Conservation (phyloP, 2,329 filamentous ascomycete genomes). For the Epichloe aotearoae region DNA sequence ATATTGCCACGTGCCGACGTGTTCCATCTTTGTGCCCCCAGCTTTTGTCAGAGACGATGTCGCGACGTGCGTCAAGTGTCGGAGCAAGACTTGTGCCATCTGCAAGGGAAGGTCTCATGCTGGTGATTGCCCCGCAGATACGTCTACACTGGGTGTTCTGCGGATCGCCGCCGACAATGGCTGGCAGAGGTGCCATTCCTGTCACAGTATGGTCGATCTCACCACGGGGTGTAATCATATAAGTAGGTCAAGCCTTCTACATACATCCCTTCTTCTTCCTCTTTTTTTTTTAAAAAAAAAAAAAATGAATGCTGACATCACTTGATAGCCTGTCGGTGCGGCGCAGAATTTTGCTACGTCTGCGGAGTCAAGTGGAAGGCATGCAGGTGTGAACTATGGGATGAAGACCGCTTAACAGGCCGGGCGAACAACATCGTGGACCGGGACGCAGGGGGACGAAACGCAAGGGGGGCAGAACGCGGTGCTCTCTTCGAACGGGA, state of each 20-base stretch:
- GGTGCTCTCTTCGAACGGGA: background rate
- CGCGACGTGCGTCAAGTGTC: conserved; percentile 31
- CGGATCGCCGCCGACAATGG: conserved; percentile 25
- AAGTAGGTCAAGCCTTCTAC: conserved; percentile 26
- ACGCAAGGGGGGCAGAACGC: background rate
- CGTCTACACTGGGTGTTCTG: conserved; percentile 24
- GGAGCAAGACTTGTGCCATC: conserved; percentile 28
- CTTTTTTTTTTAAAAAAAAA: background rate
- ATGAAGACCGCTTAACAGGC: conserved; percentile 14
- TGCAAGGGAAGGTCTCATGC: conserved; percentile 36
- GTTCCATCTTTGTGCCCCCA: conserved; percentile 32
- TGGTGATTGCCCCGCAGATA: conserved; percentile 35
- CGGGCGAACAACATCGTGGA: background rate
- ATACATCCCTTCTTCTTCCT: background rate
- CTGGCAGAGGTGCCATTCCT: conserved; percentile 39
- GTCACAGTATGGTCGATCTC: conserved; percentile 35
- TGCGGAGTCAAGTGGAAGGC: conserved; percentile 30
- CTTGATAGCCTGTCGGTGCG: conserved; percentile 30
- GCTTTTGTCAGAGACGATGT: conserved; percentile 17
- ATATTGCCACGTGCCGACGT: conserved; percentile 34
- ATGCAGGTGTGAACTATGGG: conserved; percentile 25
- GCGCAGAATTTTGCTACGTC: conserved; percentile 34
- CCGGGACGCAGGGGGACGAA: background rate
- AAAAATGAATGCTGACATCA: background rate
- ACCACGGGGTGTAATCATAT: conserved; percentile 42